Percentiles rank a stretch among this genome's conserved stretches.
Conservation (phyloP, 345 rosid species). For the Eucalyptus viminalis region DNA sequence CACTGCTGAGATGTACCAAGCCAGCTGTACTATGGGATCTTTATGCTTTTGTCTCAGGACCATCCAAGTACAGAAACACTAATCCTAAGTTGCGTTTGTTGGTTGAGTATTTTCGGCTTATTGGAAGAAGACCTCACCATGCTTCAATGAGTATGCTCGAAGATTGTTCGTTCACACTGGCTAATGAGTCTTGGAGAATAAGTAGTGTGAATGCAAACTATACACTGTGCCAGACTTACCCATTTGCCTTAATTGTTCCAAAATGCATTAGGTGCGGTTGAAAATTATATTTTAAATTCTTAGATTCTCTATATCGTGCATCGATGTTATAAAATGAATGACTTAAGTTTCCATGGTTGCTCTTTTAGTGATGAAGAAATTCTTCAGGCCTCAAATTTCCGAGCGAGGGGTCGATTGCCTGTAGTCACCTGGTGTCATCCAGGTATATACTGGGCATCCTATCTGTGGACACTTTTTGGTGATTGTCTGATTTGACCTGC, state of each 20-base stretch:
- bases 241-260: conserved; percentile 88
- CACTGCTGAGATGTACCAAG: conserved; percentile 39
- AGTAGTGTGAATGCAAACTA: conserved; percentile 58
- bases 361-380: conserved; percentile 71
- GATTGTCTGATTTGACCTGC: neutral
- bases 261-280: conserved; percentile 53
- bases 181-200: conserved; percentile 89
- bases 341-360: neutral
- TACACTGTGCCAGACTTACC: conserved; percentile 69
- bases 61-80: conserved; percentile 49
- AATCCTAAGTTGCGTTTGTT: conserved; percentile 80
- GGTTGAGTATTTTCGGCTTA: conserved; percentile 90
- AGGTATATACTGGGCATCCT: conserved; percentile 22
- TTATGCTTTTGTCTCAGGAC: conserved; percentile 72
- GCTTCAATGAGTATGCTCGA: conserved; percentile 71
- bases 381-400: conserved; percentile 78
- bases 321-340: neutral
- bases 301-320: neutral
- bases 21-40: conserved; percentile 77
- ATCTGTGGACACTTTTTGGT: neutral
- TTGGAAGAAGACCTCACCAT: conserved; percentile 39
- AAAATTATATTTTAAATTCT: neutral
- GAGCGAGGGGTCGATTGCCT: conserved; percentile 82
- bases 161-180: conserved; percentile 46
- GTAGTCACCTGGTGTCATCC: conserved; percentile 96